Conservation (phyloP, 805 yeast species). For the Cyberlindnera galapagoensis region DNA sequence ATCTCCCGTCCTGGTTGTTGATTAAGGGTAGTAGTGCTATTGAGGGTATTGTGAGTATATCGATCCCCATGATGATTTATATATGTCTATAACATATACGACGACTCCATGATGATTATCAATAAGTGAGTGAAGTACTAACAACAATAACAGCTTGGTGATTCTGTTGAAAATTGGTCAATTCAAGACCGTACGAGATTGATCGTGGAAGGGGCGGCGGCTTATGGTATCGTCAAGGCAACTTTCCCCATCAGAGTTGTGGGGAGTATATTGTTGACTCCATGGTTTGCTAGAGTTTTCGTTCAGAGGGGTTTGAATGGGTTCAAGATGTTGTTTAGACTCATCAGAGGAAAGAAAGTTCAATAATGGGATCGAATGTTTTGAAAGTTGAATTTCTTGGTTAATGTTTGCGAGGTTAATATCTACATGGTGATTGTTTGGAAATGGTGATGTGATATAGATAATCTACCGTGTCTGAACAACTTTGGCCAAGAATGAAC, state of each 20-base stretch:
- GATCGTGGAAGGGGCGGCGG: conserved; percentile 66
- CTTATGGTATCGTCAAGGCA: conserved; percentile 63
- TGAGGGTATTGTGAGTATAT: conserved; percentile 39
- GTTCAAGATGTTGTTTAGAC: conserved; percentile 2
- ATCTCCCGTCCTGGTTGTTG: conserved; percentile 55
- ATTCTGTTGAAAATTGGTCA: conserved; percentile 25
- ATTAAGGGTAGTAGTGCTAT: conserved; percentile 52
- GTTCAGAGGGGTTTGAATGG: conserved; percentile 37
- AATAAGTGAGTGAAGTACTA: conserved; percentile 12
- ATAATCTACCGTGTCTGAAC: too few species aligned
- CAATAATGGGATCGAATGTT: background rate
- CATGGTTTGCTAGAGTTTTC: conserved; percentile 47
- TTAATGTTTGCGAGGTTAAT: too few species aligned
- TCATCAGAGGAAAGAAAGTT: conserved; percentile 2
- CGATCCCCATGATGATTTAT: too few species aligned
- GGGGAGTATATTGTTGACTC: conserved; percentile 46
- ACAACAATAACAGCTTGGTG: conserved; percentile 13
- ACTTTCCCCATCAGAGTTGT: conserved; percentile 48
- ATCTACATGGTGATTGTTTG: too few species aligned
- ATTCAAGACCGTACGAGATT: conserved; percentile 47
- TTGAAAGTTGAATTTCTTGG: conserved; percentile 1
- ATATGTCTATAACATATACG: too few species aligned
- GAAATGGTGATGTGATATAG: too few species aligned
- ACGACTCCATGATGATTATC: too few species aligned
- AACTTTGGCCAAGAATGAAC: too few species aligned